These are phyloP conservation scores for Lipomyces yamadae DNA, from an alignment of 805 yeast species.

Conservation along the genomic window DNA sequence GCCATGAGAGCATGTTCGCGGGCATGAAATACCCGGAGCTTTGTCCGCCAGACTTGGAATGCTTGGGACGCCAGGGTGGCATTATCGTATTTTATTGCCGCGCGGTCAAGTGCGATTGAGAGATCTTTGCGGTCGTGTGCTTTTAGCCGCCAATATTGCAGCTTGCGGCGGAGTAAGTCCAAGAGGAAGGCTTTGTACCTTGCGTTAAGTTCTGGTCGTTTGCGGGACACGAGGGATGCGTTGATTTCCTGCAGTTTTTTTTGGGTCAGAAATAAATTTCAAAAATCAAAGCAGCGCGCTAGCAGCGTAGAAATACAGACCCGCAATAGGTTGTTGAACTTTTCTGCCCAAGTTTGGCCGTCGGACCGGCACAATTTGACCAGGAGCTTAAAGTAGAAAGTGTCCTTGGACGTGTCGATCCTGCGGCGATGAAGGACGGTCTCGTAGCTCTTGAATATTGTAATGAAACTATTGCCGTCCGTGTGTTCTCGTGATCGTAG, in stretches of 20 bases:
- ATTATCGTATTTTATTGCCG: conserved; percentile 28
- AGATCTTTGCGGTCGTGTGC: conserved; percentile 3
- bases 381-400: conserved; percentile 29
- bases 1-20: conserved; percentile 11
- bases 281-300: no score
- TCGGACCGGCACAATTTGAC: conserved; percentile 29
- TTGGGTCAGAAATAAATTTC: not conserved
- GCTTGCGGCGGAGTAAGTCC: conserved; percentile 11
- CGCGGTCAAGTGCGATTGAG: conserved; percentile 15
- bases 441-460: conserved; percentile 32
- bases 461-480: conserved; percentile 24
- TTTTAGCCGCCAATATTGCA: conserved; percentile 20
- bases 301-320: no score
- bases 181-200: conserved; percentile 18
- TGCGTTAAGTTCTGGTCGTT: conserved; percentile 23
- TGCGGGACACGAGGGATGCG: conserved; percentile 15
- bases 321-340: conserved; percentile 26
- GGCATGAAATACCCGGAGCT: conserved; percentile 2
- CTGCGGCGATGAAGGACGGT: conserved; percentile 26
- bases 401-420: conserved; percentile 30
- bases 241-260: conserved; percentile 20
- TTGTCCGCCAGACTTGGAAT: conserved; percentile 25
- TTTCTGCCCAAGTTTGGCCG: conserved; percentile 32
- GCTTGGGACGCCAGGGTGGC: conserved; percentile 22
- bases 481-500: conserved; percentile 19